Evolutionary conservation across 495 filamentous ascomycete species (phyloP), one percentile per base, ranked within the genome.

Genomic region (Delitschia confertaspora): DNA sequence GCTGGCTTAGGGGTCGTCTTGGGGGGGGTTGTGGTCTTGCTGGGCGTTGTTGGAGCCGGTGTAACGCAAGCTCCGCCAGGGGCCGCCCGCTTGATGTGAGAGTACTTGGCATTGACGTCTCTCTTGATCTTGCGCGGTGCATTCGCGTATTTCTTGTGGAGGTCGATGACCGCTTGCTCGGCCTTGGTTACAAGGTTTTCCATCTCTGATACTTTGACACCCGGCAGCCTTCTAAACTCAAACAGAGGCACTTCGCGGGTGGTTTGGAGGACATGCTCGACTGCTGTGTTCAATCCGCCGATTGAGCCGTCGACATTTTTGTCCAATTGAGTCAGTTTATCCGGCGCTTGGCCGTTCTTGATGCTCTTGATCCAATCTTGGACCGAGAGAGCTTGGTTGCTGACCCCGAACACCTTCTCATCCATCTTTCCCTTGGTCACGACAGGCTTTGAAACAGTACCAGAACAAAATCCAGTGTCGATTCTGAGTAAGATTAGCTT

Each of bases 191-290:
- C 35, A 2, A 8, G 11, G 3, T 30, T 3, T 29, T 23, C 21
- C 17, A 57, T 19, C 4, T 23, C 33, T 23, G 16, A n/a, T 21
- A 36, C 5, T 14, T 16, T 4, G 11, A 47, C 8, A 6, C 20
- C 29, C 19, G 9, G 8, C 16, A 55, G 41, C 20, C 41, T 30
- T 51, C 55, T 23, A 33, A 51, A 58, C 38, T 58, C 55, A 36
- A 51, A 58, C n/a, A 58, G 19, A 21, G 55, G 55, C n/a, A 55
- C 55, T 27, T 39, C 13, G 13, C 55, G 52, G 9, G 31, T 38
- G 4, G 55, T 43, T 23, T 42, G 14, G 22, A 42, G 16, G 14
- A 58, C 34, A 7, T 47, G 46, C 33, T 58, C 55, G 30, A 43
- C 3, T 22, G n/a, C 33, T 16, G n/a, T 30, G 9, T 39, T 26